Evolutionary conservation across 805 yeast genomes (phyloP), one percentile per base, ranked within the genome.

Genomic region (Saccharomycopsis fermentans): DNA sequence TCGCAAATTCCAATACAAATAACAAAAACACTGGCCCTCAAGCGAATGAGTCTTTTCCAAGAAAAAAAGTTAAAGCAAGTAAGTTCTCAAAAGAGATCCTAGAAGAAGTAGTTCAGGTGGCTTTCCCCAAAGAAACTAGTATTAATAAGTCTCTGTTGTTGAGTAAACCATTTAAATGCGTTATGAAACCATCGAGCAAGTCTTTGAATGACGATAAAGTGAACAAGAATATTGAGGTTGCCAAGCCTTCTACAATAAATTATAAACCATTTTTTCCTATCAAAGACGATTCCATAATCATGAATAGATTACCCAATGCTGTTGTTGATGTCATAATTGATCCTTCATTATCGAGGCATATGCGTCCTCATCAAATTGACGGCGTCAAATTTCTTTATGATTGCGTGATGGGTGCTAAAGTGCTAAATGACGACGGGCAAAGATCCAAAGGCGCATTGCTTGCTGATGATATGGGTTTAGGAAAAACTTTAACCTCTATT

Each of bases 391-490:
- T 94, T 66, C 72, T 94, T 64, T 89, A 89, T 67, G 86, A 87
- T 58, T 88, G 96, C 64, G 79, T 91, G 1, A 81, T 86, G 84
- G 96, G 96, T 0, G 71, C 79, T 55, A 77, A 76, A 3, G 3
- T 43, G 11, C 24, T 43, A 21, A 43, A 43, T 21, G 29, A 43
- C 4, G 29, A 43, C 1, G 59, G 56, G 4, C 11, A 17, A 9
- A 43, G 35, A 11, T 71, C 71, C 21, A 73, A 74, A 1, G 98
- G 99, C 0, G 91, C 92, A 1, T 71, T 94, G 4, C 70, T 94
- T 50, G 99, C 99, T 0, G 99, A 94, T 70, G 98, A 92, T 65
- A 94, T 94, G 99, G 99, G 99, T 0, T 74, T 94, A 17, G 97
- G 97, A 1, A 87, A 87, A 66, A 91, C 98, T 0, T 71, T 94